Conservation (phyloP, 495 filamentous ascomycete genomes). For the Penicillium verhagenii region DNA sequence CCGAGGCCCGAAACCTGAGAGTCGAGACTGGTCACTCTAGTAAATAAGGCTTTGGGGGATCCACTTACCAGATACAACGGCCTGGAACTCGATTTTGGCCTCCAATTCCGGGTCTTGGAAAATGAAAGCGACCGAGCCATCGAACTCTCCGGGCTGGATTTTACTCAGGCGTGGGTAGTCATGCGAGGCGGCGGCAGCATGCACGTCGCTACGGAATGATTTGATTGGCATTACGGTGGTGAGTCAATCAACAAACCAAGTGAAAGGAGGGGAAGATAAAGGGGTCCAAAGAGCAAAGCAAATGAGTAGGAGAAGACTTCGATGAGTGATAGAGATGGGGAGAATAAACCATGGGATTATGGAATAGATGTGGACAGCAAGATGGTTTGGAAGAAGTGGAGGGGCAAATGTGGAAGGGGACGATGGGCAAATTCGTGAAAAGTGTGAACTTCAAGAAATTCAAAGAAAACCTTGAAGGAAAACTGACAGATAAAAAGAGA, state of each 20-base stretch:
- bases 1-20: neutral
- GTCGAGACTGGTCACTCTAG: neutral
- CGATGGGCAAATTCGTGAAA: too few species aligned
- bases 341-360: too few species aligned
- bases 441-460: too few species aligned
- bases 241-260: neutral
- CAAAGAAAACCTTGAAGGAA: too few species aligned
- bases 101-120: slow-evolving; percentile 31
- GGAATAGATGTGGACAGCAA: too few species aligned
- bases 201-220: slow-evolving; percentile 53
- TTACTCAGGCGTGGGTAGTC: slow-evolving; percentile 39
- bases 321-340: too few species aligned
- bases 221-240: slow-evolving; percentile 52
- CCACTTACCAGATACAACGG: slow-evolving; percentile 54
- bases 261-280: neutral
- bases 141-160: slow-evolving; percentile 56
- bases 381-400: too few species aligned
- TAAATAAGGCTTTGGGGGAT: too few species aligned
- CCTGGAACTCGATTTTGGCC: slow-evolving; percentile 47
- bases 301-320: too few species aligned
- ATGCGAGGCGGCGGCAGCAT: slow-evolving; percentile 31
- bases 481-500: too few species aligned
- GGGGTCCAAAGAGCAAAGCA: too few species aligned
- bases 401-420: too few species aligned
- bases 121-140: slow-evolving; percentile 61